Percentiles rank a stretch among this genome's conserved stretches.
Evolutionary conservation across 2,329 filamentous ascomycete genomes (phyloP).

Genomic region (Chrysoporthe puriensis): DNA sequence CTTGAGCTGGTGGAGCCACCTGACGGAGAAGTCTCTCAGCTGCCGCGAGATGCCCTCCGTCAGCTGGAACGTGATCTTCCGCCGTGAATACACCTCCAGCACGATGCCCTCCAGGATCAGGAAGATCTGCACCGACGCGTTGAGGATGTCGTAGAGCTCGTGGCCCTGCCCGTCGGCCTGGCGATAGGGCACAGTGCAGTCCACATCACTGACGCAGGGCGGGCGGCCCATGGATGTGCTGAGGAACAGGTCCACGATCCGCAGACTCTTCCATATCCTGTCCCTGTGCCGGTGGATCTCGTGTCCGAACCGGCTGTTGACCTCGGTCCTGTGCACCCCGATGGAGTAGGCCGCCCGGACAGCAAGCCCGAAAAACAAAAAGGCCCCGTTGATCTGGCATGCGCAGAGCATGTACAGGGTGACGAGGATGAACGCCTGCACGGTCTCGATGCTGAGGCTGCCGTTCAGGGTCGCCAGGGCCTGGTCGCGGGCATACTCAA

Average conservation of each 20-base stretch:
- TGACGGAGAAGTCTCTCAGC: constrained; percentile 54
- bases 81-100: constrained; percentile 55
- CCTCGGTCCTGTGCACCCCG: constrained; percentile 56
- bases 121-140: constrained; percentile 57
- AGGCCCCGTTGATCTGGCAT: constrained; percentile 59
- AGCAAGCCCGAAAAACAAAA: constrained; percentile 58
- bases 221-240: constrained; percentile 59
- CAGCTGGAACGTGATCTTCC: constrained; percentile 56
- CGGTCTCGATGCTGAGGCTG: constrained; percentile 52
- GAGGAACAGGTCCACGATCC: constrained; percentile 55
- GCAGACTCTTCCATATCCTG: constrained; percentile 57
- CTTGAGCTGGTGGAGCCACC: constrained; percentile 52
- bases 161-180: constrained; percentile 39
- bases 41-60: constrained; percentile 58
- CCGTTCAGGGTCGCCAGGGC: constrained; percentile 50
- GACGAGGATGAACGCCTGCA: constrained; percentile 54
- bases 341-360: constrained; percentile 57
- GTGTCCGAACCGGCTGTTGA: constrained; percentile 55
- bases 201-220: constrained; percentile 56
- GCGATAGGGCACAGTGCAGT: constrained; percentile 56
- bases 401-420: constrained; percentile 59
- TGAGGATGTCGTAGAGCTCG: constrained; percentile 50
- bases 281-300: constrained; percentile 50
- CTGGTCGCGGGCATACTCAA: constrained; percentile 52
- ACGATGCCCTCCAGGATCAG: constrained; percentile 55